Base-by-base conservation (phyloP, 495 filamentous ascomycete species). In the Aspergillus baeticus region DNA sequence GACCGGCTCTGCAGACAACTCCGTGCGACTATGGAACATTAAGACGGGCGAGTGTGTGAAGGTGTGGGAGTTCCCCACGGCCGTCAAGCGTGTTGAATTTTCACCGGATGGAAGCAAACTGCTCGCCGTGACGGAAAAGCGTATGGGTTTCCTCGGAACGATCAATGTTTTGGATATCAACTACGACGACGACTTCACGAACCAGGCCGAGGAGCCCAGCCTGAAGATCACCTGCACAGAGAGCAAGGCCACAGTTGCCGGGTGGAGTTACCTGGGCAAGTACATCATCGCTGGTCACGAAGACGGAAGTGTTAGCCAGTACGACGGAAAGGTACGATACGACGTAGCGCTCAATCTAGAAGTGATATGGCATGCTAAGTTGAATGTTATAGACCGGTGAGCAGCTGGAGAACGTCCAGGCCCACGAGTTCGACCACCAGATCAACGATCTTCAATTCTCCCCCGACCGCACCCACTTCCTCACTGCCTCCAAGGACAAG, bases 211-310 rank as follows among this genome's bases (percentile, higher is more conserved):
- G 64, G 91, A 95, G 79, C 90, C 84, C 43, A 81, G 70, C 58
- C 68, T 97, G 70, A 86, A 81, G 47, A 98, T 98, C 62, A 91
- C 90, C 35, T 96, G 91, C 71, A 84, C 88, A 53, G 91, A 96
- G 76, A 91, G 87, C 80, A 98, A 98, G 71, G 92, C 92, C 20
- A 97, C 93, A 13, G 94, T 98, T 60, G 94, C 94, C 13, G 93
- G 90, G 31, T 98, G 92, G 90, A 93, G 91, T 74, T 97, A 89
- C 72, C 61, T 94, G 61, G 83, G 82, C 69, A 88, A 92, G 72
- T 97, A 90, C 77, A 98, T 98, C 74, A 94, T 98, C 62, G 91
- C 92, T 44, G 95, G 91, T 43, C 94, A 98, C 76, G 95, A 98
- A 73, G 94, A 98, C 67, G 94, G 94, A 62, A 87, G 84, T 51